phyloP scores from a whole-genome alignment of 768 basidiomycete species.

The Trametes punicea region DNA sequence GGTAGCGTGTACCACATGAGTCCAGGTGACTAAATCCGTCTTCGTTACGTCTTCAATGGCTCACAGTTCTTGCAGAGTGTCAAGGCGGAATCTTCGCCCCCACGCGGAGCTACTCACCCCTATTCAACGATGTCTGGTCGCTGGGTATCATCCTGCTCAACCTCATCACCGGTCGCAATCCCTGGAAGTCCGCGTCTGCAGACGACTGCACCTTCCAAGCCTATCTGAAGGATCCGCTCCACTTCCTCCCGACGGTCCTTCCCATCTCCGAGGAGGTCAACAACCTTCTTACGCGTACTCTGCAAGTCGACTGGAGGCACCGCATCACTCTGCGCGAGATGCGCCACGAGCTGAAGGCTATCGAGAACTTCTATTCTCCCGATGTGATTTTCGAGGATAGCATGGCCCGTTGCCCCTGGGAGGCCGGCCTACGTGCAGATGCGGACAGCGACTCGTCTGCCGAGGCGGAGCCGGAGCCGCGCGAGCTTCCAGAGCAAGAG shows the following conservation, averaged over 20 bases:
- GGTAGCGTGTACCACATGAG: slow-evolving; percentile 99
- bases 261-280: slow-evolving; percentile 38
- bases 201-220: slow-evolving; percentile 88
- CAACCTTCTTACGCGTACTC: slow-evolving; percentile 30
- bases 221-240: slow-evolving; percentile 70
- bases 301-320: slow-evolving; percentile 35
- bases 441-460: slow-evolving; percentile 47
- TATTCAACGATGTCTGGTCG: slow-evolving; percentile 94
- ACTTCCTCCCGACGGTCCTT: slow-evolving; percentile 69
- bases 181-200: slow-evolving; percentile 86
- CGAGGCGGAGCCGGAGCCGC: slow-evolving; percentile 45
- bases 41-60: slow-evolving; percentile 4
- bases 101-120: slow-evolving; percentile 74
- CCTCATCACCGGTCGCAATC: slow-evolving; percentile 90
- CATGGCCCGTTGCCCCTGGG: slow-evolving; percentile 77
- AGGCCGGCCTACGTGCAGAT: slow-evolving; percentile 62
- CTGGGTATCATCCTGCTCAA: slow-evolving; percentile 96
- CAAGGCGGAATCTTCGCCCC: slow-evolving; percentile 70
- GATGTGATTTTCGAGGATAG: slow-evolving; percentile 77
- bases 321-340: slow-evolving; percentile 43
- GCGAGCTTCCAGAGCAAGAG: slow-evolving; percentile 31
- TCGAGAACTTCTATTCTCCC: slow-evolving; percentile 68
- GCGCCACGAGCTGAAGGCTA: slow-evolving; percentile 50
- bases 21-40: slow-evolving; percentile 59
- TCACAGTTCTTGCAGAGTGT: slow-evolving; percentile 60